phyloP scores from a whole-genome alignment of 2,329 filamentous ascomycete species.

The Alternaria sp. region DNA sequence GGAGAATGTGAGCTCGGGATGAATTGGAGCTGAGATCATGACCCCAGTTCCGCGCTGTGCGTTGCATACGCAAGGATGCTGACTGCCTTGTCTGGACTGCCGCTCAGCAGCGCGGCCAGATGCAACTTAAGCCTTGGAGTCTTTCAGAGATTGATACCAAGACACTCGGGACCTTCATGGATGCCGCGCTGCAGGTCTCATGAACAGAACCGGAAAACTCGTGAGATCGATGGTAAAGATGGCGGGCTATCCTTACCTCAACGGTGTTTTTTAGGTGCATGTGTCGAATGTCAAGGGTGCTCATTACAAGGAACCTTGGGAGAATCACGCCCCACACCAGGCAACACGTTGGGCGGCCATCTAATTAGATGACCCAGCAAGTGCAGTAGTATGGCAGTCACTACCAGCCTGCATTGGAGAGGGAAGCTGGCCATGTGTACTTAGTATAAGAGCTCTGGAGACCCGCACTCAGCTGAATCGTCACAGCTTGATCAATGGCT shows the following conservation, averaged over 20 bases:
- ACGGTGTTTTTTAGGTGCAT: not conserved
- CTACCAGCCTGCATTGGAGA: not conserved
- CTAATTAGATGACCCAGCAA: constrained; percentile 14
- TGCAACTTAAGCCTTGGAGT: not conserved
- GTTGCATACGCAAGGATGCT: not conserved
- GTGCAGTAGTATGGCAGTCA: constrained; percentile 6
- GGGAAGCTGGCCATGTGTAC: not conserved
- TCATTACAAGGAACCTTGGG: not conserved
- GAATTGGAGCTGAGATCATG: not conserved
- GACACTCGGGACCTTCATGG: not conserved
- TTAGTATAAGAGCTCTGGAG: constrained; percentile 6
- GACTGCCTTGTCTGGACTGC: constrained; percentile 2
- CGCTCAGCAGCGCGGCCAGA: not conserved
- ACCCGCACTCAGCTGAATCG: not conserved
- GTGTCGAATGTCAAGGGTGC: not conserved
- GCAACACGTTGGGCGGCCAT: constrained; percentile 1
- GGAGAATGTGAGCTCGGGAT: not conserved
- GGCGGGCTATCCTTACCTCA: constrained; percentile 4
- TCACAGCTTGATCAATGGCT: constrained; percentile 28
- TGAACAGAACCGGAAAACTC: not conserved
- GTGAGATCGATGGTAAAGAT: not conserved
- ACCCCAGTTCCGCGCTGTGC: not conserved
- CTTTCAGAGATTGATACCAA: not conserved
- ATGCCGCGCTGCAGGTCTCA: not conserved
- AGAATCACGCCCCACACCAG: not conserved